A percentile compares a stretch with the other conserved stretches of the same genome.
Evolutionary conservation across 345 rosid genomes (phyloP).

Genomic region (Lepidium africanum): DNA sequence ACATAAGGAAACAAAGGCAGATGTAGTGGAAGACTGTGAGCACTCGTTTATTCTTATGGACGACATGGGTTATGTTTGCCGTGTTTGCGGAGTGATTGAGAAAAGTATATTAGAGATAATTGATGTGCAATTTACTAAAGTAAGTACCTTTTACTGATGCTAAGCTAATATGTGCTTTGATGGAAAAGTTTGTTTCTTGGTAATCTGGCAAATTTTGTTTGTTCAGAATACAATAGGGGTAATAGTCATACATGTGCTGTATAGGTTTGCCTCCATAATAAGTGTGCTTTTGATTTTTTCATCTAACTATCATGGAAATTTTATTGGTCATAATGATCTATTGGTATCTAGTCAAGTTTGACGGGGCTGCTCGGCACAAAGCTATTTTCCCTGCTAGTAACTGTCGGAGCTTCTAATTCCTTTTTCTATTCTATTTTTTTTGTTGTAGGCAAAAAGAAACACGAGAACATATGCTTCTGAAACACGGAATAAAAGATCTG

Average conservation of each 20-base stretch:
- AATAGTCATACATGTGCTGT: background rate
- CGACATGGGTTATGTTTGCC: conserved; percentile 92
- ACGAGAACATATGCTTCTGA: conserved; percentile 52
- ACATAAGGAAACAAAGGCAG: conserved; percentile 34
- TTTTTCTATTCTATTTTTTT: background rate
- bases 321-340: background rate
- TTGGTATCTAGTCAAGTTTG: background rate
- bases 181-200: background rate
- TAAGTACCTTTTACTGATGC: conserved; percentile 13
- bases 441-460: conserved; percentile 50
- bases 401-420: background rate
- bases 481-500: conserved; percentile 32
- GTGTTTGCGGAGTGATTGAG: conserved; percentile 68
- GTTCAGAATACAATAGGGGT: background rate
- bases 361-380: background rate
- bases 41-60: conserved; percentile 79
- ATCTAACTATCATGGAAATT: background rate
- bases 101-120: conserved; percentile 70
- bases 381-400: background rate
- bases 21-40: conserved; percentile 58
- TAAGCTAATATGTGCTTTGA: background rate
- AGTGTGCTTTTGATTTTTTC: background rate
- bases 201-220: background rate
- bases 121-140: conserved; percentile 75
- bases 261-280: background rate